These are phyloP conservation scores for Coprinopsis marcescibilis DNA, from an alignment of 768 basidiomycete species.

Conservation along the genomic window DNA sequence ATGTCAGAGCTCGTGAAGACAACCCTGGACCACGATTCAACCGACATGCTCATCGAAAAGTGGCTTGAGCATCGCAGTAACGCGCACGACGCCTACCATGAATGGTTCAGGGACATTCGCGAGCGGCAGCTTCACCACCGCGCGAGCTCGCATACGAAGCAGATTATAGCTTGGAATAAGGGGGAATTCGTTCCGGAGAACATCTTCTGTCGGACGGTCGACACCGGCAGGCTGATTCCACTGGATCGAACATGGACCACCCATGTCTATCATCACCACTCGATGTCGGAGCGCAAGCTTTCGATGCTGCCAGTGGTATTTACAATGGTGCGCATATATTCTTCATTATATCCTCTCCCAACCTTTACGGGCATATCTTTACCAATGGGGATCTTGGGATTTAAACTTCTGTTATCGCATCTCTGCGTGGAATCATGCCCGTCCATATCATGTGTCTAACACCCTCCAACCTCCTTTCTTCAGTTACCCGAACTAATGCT, in stretches of 20 bases:
- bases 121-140: slow-evolving; percentile 54
- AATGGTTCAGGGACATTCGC: slow-evolving; percentile 69
- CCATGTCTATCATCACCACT: slow-evolving; percentile 72
- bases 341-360: slow-evolving; percentile 1
- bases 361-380: background rate
- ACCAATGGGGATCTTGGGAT: too few species aligned
- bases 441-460: background rate
- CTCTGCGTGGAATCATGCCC: background rate
- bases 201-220: slow-evolving; percentile 73
- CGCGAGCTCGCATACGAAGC: slow-evolving; percentile 36
- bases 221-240: slow-evolving; percentile 72
- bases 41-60: slow-evolving; percentile 76
- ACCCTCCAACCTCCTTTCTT: slow-evolving; percentile 5
- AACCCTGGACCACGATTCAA: slow-evolving; percentile 69
- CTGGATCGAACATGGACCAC: slow-evolving; percentile 81
- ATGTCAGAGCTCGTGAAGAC: slow-evolving; percentile 80
- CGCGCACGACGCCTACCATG: slow-evolving; percentile 63
- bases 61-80: slow-evolving; percentile 69
- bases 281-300: slow-evolving; percentile 65
- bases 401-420: background rate
- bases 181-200: slow-evolving; percentile 77
- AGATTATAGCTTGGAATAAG: slow-evolving; percentile 57
- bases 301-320: slow-evolving; percentile 79
- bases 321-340: slow-evolving; percentile 53
- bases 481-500: slow-evolving; percentile 79